phyloP scores from a whole-genome alignment of 441 rosid species.

The Gossypium gossypioides region DNA sequence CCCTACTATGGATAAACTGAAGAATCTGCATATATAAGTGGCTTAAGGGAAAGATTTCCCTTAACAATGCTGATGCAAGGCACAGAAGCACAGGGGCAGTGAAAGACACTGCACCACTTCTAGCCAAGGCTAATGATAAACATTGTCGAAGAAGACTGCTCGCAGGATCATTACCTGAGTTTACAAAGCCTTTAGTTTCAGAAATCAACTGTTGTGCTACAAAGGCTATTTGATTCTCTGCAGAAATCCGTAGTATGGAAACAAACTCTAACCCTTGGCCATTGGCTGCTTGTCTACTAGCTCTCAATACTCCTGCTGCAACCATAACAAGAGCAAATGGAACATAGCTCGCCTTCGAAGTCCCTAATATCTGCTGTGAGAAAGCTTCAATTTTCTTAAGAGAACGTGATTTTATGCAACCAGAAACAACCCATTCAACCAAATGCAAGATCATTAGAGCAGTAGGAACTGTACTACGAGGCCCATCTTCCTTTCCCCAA shows the following conservation, averaged over 20 bases:
- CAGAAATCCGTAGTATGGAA: slow-evolving; percentile 38
- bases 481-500: slow-evolving; percentile 55
- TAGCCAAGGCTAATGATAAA: slow-evolving; percentile 63
- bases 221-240: slow-evolving; percentile 44
- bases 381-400: slow-evolving; percentile 38
- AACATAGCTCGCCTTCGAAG: slow-evolving; percentile 28
- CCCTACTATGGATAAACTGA: slow-evolving; percentile 17
- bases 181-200: slow-evolving; percentile 23
- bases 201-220: slow-evolving; percentile 38
- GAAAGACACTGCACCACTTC: slow-evolving; percentile 55
- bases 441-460: slow-evolving; percentile 79
- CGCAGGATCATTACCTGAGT: slow-evolving; percentile 15
- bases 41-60: slow-evolving; percentile 58
- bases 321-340: slow-evolving; percentile 56
- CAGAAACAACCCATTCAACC: slow-evolving; percentile 69
- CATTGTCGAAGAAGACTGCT: slow-evolving; percentile 47
- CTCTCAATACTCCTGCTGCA: slow-evolving; percentile 73
- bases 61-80: slow-evolving; percentile 57
- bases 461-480: slow-evolving; percentile 32
- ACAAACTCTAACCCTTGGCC: slow-evolving; percentile 33
- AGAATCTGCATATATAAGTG: slow-evolving; percentile 39
- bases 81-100: slow-evolving; percentile 43
- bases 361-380: slow-evolving; percentile 32
- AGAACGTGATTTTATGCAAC: slow-evolving; percentile 41
- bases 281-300: slow-evolving; percentile 31